phyloP scores from a whole-genome alignment of 169 alveolate genomes.

The Plasmodium cynomolgi region DNA sequence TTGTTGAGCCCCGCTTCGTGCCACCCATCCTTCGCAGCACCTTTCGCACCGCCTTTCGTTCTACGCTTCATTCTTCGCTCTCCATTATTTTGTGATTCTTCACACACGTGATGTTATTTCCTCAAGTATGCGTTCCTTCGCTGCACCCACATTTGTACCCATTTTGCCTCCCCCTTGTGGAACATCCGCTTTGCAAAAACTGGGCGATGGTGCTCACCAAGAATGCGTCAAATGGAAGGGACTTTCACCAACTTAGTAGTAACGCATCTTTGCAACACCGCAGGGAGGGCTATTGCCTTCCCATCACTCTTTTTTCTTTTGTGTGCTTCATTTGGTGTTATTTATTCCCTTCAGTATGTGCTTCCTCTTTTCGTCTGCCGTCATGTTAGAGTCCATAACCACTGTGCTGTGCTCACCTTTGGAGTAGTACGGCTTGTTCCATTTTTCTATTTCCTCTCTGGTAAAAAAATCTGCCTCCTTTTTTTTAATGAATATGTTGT shows the following conservation, averaged over 20 bases:
- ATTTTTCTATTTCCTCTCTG: slow-evolving; percentile 65
- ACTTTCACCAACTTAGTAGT: neutral
- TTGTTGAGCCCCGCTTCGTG: neutral
- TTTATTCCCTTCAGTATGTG: slow-evolving; percentile 36
- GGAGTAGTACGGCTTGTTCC: slow-evolving; percentile 69
- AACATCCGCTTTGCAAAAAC: neutral
- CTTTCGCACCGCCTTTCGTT: neutral
- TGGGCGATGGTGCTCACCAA: neutral
- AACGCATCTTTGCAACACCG: neutral
- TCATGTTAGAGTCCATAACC: slow-evolving; percentile 3
- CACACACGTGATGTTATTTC: neutral
- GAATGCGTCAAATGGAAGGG: neutral
- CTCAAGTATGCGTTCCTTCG: neutral
- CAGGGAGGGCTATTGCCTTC: neutral
- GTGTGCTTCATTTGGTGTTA: slow-evolving; percentile 4
- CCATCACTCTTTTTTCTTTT: neutral
- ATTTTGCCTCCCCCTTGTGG: neutral
- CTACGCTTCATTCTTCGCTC: neutral
- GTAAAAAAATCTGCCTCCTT: slow-evolving; percentile 72
- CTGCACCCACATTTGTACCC: neutral
- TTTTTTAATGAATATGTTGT: slow-evolving; percentile 67
- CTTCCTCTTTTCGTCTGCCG: slow-evolving; percentile 54
- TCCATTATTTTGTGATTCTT: slow-evolving; percentile 4
- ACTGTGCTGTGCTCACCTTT: neutral
- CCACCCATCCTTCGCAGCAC: neutral